phyloP scores from a whole-genome alignment of 495 filamentous ascomycete species.

The Xylaria nigripes region DNA sequence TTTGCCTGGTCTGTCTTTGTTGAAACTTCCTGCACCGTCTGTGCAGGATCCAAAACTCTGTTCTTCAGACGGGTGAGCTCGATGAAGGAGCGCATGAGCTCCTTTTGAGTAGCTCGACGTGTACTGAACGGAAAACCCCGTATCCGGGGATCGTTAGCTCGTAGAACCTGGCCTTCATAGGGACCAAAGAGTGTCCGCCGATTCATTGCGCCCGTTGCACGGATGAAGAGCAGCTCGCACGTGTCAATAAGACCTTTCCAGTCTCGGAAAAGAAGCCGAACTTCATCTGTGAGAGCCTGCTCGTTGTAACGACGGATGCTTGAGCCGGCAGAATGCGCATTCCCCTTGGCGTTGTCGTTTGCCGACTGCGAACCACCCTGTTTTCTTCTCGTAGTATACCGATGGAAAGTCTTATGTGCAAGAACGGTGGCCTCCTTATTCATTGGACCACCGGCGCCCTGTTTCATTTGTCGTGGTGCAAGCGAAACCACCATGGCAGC shows the following conservation, averaged over 20 bases:
- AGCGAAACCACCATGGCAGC: slow-evolving; percentile 91
- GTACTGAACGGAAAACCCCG: slow-evolving; percentile 92
- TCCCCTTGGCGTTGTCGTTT: slow-evolving; percentile 82
- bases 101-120: slow-evolving; percentile 83
- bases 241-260: slow-evolving; percentile 81
- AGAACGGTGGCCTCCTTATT: slow-evolving; percentile 77
- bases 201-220: slow-evolving; percentile 81
- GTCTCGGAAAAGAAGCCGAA: slow-evolving; percentile 65
- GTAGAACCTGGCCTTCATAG: slow-evolving; percentile 79
- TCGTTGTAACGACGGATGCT: slow-evolving; percentile 90
- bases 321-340: slow-evolving; percentile 88
- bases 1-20: slow-evolving; percentile 38
- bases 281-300: slow-evolving; percentile 72
- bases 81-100: slow-evolving; percentile 87
- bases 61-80: slow-evolving; percentile 88
- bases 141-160: slow-evolving; percentile 72
- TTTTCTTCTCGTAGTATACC: slow-evolving; percentile 92
- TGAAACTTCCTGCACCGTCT: slow-evolving; percentile 35
- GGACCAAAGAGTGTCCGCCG: slow-evolving; percentile 78
- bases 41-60: slow-evolving; percentile 52
- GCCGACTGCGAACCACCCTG: slow-evolving; percentile 92
- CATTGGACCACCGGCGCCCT: slow-evolving; percentile 50
- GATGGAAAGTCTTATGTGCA: slow-evolving; percentile 94
- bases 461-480: slow-evolving; percentile 67
- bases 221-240: slow-evolving; percentile 75